These are phyloP conservation scores for Arthromyces matolae DNA, from an alignment of 768 basidiomycete genomes.

Conservation along the genomic window DNA sequence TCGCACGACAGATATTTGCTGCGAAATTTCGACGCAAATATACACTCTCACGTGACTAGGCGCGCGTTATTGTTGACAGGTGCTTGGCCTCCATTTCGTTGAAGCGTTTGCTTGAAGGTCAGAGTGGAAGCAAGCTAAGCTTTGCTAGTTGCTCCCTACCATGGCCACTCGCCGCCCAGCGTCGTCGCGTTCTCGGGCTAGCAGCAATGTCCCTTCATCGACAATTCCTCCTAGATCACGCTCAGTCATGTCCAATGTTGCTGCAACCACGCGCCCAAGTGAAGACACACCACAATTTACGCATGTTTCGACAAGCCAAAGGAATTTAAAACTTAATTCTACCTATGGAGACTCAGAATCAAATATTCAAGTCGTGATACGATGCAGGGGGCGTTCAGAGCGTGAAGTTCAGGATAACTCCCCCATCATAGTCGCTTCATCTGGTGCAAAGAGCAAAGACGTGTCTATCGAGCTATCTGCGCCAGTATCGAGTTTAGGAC, in stretches of 20 bases:
- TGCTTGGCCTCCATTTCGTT: conserved; percentile 8
- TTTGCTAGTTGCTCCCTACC: conserved; percentile 4
- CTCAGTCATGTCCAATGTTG: conserved; percentile 44
- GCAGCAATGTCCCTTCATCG: conserved; percentile 26
- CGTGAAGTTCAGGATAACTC: conserved; percentile 84
- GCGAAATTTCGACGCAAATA: conserved; percentile 5
- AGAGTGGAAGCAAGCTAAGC: no score
- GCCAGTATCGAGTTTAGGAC: conserved; percentile 66
- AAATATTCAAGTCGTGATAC: conserved; percentile 91
- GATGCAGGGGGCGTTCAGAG: conserved; percentile 82
- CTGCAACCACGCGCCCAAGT: conserved; percentile 29
- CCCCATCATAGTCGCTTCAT: conserved; percentile 79
- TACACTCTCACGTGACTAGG: conserved; percentile 31
- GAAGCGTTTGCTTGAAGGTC: not conserved
- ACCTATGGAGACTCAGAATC: conserved; percentile 54
- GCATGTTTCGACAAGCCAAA: conserved; percentile 7
- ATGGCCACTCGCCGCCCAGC: conserved; percentile 68
- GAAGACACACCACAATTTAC: conserved; percentile 16
- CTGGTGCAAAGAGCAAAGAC: conserved; percentile 70
- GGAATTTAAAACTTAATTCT: conserved; percentile 17
- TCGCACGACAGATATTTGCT: conserved; percentile 1
- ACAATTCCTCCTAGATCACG: conserved; percentile 39
- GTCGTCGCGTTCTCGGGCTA: conserved; percentile 43
- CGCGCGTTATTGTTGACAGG: conserved; percentile 20
- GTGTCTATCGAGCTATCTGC: conserved; percentile 78